Evolutionary conservation across 108 stramenopile species (phyloP).

Genomic region (Parietichytrium sp.): DNA sequence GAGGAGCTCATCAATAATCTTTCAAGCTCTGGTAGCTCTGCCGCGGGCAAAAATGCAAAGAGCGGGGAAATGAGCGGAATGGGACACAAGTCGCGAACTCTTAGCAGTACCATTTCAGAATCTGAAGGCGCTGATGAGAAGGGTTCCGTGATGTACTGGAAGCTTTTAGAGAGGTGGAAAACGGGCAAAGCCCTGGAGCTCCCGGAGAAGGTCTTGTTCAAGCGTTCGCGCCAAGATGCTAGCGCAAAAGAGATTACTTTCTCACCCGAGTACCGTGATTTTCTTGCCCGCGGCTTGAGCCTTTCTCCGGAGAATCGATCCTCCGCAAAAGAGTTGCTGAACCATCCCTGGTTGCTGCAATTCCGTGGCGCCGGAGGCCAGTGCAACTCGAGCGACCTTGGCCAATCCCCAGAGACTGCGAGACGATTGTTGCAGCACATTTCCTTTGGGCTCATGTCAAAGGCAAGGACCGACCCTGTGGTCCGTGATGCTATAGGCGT

Average conservation of each 20-base stretch:
- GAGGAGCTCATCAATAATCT: conserved; percentile 39
- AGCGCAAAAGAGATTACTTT: not conserved
- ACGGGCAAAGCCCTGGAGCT: not conserved
- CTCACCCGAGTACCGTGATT: conserved; percentile 14
- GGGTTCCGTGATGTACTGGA: not conserved
- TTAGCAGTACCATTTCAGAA: not conserved
- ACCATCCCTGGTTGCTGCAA: conserved; percentile 50
- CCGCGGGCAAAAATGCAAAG: not conserved
- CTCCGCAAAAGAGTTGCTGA: conserved; percentile 50
- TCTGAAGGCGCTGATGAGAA: not conserved
- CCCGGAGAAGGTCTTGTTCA: not conserved
- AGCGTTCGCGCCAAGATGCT: not conserved
- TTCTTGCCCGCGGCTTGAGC: conserved; percentile 40
- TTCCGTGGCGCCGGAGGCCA: too few species aligned
- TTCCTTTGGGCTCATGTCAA: conserved; percentile 22
- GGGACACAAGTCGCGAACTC: too few species aligned
- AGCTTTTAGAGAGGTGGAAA: conserved; percentile 2
- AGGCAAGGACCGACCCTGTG: not conserved
- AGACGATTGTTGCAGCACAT: not conserved
- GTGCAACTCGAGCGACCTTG: not conserved
- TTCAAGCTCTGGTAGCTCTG: not conserved
- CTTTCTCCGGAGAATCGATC: conserved; percentile 49
- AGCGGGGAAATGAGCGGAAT: not conserved
- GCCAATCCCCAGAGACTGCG: not conserved
- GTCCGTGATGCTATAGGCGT: not conserved